Percentiles rank a stretch among this genome's conserved stretches.
phyloP scores from a whole-genome alignment of 176 grass and related monocot genomes.

The Puya raimondii region DNA sequence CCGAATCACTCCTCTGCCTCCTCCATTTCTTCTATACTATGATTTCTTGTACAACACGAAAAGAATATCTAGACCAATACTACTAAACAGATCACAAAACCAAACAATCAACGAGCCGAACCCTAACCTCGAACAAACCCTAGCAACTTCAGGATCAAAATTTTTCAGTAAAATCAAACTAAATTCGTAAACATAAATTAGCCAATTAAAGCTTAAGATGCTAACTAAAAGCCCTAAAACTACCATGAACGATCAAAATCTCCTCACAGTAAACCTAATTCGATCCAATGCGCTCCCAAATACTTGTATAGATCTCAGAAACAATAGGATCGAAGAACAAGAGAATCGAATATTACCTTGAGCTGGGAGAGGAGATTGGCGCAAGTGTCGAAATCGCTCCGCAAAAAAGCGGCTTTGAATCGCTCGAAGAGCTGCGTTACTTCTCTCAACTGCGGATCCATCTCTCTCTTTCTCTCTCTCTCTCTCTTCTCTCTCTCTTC shows the following conservation, averaged over 20 bases:
- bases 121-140: too few species aligned
- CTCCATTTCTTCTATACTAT: too few species aligned
- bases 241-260: neutral
- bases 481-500: neutral
- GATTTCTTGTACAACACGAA: too few species aligned
- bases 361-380: slow-evolving; percentile 38
- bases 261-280: too few species aligned
- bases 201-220: neutral
- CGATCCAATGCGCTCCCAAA: too few species aligned
- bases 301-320: neutral
- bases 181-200: too few species aligned
- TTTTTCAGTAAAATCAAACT: too few species aligned
- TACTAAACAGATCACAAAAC: neutral
- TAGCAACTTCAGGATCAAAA: too few species aligned
- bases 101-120: neutral
- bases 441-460: slow-evolving; percentile 48
- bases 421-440: slow-evolving; percentile 32
- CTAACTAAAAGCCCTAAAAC: neutral
- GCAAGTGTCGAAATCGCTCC: slow-evolving; percentile 38
- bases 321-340: neutral
- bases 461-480: slow-evolving; percentile 3
- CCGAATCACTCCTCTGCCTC: too few species aligned
- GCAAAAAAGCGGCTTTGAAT: slow-evolving; percentile 39
- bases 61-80: neutral
- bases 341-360: slow-evolving; percentile 29